These are phyloP conservation scores for Syzygium syzygioides DNA, from an alignment of 441 rosid genomes.

Conservation along the genomic window DNA sequence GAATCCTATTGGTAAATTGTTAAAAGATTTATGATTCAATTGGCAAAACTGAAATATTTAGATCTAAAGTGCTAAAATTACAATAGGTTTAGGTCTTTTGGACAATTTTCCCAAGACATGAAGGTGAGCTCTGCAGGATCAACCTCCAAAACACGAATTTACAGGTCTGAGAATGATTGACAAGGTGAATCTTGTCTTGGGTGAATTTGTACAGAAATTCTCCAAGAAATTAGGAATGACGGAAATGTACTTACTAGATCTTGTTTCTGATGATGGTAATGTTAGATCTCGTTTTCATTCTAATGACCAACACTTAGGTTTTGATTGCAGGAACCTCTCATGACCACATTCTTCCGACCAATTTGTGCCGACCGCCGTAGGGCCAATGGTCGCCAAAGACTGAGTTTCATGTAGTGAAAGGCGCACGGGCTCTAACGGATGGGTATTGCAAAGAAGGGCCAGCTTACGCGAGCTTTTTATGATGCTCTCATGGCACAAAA, in stretches of 20 bases:
- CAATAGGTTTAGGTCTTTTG: too few species aligned
- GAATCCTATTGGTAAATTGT: too few species aligned
- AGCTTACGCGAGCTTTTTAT: too few species aligned
- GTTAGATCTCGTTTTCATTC: neutral
- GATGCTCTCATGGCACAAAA: conserved; percentile 15
- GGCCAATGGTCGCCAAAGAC: neutral
- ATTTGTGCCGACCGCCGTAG: neutral
- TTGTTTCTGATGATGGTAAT: neutral
- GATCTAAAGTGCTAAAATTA: too few species aligned
- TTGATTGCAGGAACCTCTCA: neutral
- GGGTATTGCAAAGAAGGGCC: conserved; percentile 39
- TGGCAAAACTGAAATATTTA: too few species aligned
- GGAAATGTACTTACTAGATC: neutral
- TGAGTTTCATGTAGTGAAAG: conserved; percentile 11
- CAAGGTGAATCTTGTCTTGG: neutral
- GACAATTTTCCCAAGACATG: neutral
- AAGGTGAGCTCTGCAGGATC: neutral
- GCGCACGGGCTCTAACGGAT: conserved; percentile 56
- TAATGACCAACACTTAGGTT: too few species aligned
- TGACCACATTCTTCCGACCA: neutral
- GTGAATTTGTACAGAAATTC: neutral
- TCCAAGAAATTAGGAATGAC: neutral
- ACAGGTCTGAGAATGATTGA: neutral
- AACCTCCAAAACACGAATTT: neutral
- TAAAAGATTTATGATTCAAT: too few species aligned